Evolutionary conservation across 2,329 filamentous ascomycete genomes (phyloP).

Genomic region (Delphinella strobiligena): DNA sequence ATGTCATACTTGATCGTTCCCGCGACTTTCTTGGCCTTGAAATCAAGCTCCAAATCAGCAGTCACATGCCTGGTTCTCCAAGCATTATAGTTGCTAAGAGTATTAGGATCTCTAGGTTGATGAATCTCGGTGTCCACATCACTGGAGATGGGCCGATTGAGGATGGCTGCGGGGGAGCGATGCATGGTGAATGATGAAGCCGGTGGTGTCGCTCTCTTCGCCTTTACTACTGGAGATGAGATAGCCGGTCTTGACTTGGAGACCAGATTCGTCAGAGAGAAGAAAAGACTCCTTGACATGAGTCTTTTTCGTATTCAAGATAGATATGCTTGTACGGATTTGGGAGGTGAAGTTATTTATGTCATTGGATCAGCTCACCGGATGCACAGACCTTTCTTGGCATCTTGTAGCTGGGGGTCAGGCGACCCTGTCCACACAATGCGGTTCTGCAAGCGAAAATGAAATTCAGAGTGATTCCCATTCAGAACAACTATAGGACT

Average conservation of each 20-base stretch:
- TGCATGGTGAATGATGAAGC: conserved; percentile 12
- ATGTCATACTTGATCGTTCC: conserved; percentile 68
- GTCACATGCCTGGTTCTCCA: conserved; percentile 78
- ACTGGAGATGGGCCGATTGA: conserved; percentile 7
- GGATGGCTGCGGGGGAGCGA: conserved; percentile 11
- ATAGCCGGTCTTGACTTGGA: neutral
- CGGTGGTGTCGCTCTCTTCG: no score
- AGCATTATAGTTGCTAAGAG: conserved; percentile 79
- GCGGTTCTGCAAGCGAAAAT: no score
- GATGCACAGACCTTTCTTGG: neutral
- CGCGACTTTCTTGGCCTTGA: conserved; percentile 62
- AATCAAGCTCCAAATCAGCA: conserved; percentile 72
- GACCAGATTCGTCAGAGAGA: neutral
- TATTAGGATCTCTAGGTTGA: conserved; percentile 59
- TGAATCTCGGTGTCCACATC: conserved; percentile 17
- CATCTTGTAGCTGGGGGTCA: no score
- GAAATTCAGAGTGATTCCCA: no score
- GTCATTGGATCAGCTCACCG: neutral
- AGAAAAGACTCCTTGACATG: neutral
- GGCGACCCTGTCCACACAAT: no score
- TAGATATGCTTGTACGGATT: neutral
- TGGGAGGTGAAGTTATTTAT: neutral
- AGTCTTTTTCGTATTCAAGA: neutral
- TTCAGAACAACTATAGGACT: no score
- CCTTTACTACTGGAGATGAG: neutral